Percentiles rank a stretch among this genome's conserved stretches.
phyloP scores from a whole-genome alignment of 2,329 filamentous ascomycete genomes.

The Ophiosphaerella herpotricha region DNA sequence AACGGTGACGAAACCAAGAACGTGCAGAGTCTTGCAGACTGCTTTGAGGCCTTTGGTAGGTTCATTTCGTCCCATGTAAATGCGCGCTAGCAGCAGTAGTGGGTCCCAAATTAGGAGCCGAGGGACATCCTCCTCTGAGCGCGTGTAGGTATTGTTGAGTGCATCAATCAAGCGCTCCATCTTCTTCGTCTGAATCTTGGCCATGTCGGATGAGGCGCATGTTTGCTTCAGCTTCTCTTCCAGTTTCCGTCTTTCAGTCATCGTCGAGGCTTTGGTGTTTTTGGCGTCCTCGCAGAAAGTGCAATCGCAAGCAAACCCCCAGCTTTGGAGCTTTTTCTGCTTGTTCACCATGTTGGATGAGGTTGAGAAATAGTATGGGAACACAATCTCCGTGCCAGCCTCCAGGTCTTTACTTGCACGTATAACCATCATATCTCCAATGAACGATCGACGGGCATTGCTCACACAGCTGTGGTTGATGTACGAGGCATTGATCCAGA shows the following conservation, averaged over 20 bases:
- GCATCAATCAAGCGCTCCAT: slow-evolving; percentile 16
- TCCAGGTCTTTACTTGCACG: slow-evolving; percentile 45
- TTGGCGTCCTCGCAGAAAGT: slow-evolving; percentile 19
- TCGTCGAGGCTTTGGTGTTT: slow-evolving; percentile 3
- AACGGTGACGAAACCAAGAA: slow-evolving; percentile 16
- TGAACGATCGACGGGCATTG: slow-evolving; percentile 45
- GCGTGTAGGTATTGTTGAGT: slow-evolving; percentile 22
- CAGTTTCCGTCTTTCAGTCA: slow-evolving; percentile 9
- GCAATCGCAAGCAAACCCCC: slow-evolving; percentile 24
- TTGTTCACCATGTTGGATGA: not conserved
- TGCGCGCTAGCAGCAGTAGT: slow-evolving; percentile 15
- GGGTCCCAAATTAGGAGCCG: slow-evolving; percentile 25
- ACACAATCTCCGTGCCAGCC: slow-evolving; percentile 16
- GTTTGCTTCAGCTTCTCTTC: not conserved
- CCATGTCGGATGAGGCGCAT: slow-evolving; percentile 1
- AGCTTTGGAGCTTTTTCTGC: slow-evolving; percentile 10
- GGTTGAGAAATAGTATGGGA: slow-evolving; percentile 22
- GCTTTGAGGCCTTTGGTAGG: slow-evolving; percentile 9
- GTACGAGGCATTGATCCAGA: slow-evolving; percentile 49
- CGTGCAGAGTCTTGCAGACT: slow-evolving; percentile 6
- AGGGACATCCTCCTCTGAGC: slow-evolving; percentile 20
- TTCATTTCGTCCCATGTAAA: slow-evolving; percentile 11
- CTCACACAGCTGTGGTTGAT: slow-evolving; percentile 51
- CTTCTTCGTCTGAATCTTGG: not conserved
- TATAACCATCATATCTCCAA: slow-evolving; percentile 47